Conservation (phyloP, 331 rosid species). For the Ulmus americana region DNA sequence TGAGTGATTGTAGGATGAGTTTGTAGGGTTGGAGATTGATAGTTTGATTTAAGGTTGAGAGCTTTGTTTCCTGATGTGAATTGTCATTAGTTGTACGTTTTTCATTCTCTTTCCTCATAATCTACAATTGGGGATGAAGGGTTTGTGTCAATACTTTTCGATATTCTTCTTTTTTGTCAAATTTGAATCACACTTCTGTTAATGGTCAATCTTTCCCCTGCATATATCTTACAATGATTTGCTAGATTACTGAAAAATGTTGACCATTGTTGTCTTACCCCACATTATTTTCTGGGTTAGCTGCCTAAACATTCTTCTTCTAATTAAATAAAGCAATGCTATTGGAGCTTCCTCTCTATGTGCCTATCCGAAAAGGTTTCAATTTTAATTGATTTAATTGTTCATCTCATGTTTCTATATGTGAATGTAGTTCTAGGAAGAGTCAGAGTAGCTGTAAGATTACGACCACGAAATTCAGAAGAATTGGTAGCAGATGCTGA, state of each 20-base stretch:
- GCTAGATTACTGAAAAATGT: background rate
- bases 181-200: background rate
- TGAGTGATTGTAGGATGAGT: background rate
- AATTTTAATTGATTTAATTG: slow-evolving; percentile 4
- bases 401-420: slow-evolving; percentile 20
- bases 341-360: background rate
- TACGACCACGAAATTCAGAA: slow-evolving; percentile 77
- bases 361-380: background rate
- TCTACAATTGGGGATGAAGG: background rate
- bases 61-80: background rate
- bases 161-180: background rate
- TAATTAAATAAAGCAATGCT: background rate
- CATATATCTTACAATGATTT: background rate
- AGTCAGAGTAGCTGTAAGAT: slow-evolving; percentile 92
- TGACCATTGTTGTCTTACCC: background rate
- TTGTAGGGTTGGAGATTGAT: background rate
- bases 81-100: background rate
- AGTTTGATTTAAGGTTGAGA: background rate
- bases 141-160: background rate
- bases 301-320: slow-evolving; percentile 1
- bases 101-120: background rate
- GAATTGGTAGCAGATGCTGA: slow-evolving; percentile 78
- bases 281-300: background rate
- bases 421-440: slow-evolving; percentile 79
- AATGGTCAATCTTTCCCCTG: background rate